Percentiles rank a stretch among this genome's conserved stretches.
Evolutionary conservation across 2,329 filamentous ascomycete genomes (phyloP).

Genomic region (Penicillium digitatum): DNA sequence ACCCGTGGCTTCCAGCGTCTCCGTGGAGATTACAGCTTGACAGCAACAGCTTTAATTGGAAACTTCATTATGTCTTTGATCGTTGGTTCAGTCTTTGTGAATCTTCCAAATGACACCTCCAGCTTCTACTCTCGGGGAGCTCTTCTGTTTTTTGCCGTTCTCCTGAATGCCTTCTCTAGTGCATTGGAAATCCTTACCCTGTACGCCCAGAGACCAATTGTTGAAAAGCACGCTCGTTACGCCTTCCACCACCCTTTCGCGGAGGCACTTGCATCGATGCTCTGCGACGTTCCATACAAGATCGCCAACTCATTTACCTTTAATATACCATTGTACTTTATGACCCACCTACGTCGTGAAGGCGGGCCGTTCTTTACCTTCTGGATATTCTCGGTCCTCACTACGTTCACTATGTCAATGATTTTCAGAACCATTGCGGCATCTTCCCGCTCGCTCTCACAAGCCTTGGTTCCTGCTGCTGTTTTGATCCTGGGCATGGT

Average conservation of each 20-base stretch:
- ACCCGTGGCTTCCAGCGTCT: neutral
- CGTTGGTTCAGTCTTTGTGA: constrained; percentile 73
- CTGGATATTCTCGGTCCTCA: constrained; percentile 68
- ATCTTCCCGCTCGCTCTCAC: constrained; percentile 62
- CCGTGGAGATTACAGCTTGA: constrained; percentile 51
- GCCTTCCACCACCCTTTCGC: constrained; percentile 86
- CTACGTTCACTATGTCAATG: constrained; percentile 77
- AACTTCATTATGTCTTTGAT: constrained; percentile 72
- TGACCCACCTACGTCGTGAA: constrained; percentile 73
- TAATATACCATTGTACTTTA: constrained; percentile 79
- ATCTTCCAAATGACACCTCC: constrained; percentile 59
- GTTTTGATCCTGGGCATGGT: constrained; percentile 45
- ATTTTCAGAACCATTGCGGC: constrained; percentile 80
- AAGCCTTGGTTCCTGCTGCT: constrained; percentile 55
- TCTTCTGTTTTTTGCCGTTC: constrained; percentile 75
- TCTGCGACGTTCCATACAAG: constrained; percentile 82
- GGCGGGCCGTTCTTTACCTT: constrained; percentile 81
- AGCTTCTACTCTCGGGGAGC: constrained; percentile 74
- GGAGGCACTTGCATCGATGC: constrained; percentile 82
- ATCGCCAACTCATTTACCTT: constrained; percentile 69
- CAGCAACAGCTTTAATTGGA: constrained; percentile 57
- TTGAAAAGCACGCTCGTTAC: constrained; percentile 84
- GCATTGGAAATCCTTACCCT: constrained; percentile 71
- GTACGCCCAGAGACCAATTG: constrained; percentile 83
- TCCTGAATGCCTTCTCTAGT: constrained; percentile 76